These are phyloP conservation scores for Actinomortierella ambigua DNA, from an alignment of 371 early-diverging fungal genomes.

Conservation along the genomic window DNA sequence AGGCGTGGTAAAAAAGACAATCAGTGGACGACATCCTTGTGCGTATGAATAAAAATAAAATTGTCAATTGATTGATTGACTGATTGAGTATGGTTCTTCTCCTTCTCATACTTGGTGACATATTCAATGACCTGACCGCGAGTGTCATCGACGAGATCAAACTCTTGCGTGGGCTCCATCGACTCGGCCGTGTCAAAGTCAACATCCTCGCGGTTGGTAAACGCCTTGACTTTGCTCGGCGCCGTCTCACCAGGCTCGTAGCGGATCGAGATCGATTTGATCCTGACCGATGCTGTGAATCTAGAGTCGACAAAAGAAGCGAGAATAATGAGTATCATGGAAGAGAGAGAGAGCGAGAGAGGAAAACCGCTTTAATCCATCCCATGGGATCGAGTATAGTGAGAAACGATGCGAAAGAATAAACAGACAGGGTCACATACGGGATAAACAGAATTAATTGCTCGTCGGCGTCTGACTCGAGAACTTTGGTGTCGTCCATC, in stretches of 20 bases:
- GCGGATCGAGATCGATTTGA: slow-evolving; percentile 85
- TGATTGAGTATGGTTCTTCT: neutral
- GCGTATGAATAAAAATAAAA: neutral
- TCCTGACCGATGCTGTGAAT: slow-evolving; percentile 88
- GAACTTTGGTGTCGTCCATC: slow-evolving; percentile 67
- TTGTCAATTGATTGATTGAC: neutral
- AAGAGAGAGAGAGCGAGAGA: too few species aligned
- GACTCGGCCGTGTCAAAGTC: slow-evolving; percentile 88
- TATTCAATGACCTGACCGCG: slow-evolving; percentile 68
- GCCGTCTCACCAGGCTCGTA: slow-evolving; percentile 69
- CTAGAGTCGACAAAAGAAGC: slow-evolving; percentile 35
- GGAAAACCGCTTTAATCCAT: too few species aligned
- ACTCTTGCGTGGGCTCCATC: slow-evolving; percentile 74
- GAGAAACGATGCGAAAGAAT: too few species aligned
- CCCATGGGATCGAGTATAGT: too few species aligned
- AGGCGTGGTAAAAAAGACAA: slow-evolving; percentile 8
- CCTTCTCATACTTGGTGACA: slow-evolving; percentile 50
- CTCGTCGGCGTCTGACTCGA: slow-evolving; percentile 90
- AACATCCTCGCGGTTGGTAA: slow-evolving; percentile 87
- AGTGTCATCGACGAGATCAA: slow-evolving; percentile 74
- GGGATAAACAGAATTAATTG: slow-evolving; percentile 90
- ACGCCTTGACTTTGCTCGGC: slow-evolving; percentile 82
- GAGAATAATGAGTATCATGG: too few species aligned
- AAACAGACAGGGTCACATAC: slow-evolving; percentile 52
- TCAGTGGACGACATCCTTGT: neutral